Percentiles rank a stretch among this genome's conserved stretches.
Evolutionary conservation across 805 yeast species (phyloP).

Genomic region (Metschnikowia reukaufii): DNA sequence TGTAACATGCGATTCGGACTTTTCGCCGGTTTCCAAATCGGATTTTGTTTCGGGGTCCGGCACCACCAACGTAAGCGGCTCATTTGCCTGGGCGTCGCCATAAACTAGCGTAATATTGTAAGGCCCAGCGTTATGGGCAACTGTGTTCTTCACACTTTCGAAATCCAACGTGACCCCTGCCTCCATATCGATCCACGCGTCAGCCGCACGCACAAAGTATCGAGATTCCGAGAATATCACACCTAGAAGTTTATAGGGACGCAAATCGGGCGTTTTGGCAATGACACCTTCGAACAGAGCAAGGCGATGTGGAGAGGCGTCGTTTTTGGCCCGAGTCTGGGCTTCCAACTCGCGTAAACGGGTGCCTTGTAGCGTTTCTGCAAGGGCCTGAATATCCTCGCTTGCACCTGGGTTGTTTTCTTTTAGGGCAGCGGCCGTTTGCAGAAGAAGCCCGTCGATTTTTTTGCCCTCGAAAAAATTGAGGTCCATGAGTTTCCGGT

Average conservation of each 20-base stretch:
- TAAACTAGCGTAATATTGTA: conserved; percentile 19
- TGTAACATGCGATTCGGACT: neutral
- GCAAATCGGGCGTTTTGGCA: conserved; percentile 14
- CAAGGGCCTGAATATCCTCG: conserved; percentile 22
- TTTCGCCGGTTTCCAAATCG: neutral
- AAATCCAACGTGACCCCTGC: conserved; percentile 16
- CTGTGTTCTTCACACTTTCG: conserved; percentile 9
- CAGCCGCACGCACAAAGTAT: conserved; percentile 21
- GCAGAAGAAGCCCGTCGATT: conserved; percentile 28
- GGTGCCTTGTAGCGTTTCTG: conserved; percentile 21
- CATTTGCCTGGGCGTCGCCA: conserved; percentile 9
- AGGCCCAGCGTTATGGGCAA: conserved; percentile 11
- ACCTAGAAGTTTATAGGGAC: conserved; percentile 29
- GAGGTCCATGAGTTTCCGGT: conserved; percentile 30
- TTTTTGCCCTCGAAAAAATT: conserved; percentile 43
- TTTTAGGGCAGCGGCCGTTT: conserved; percentile 22
- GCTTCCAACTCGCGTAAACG: conserved; percentile 23
- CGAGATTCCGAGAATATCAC: conserved; percentile 32
- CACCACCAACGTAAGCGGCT: neutral
- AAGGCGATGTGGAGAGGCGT: conserved; percentile 14
- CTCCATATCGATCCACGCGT: conserved; percentile 18
- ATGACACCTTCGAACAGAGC: conserved; percentile 12
- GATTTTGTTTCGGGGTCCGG: neutral
- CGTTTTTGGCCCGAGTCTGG: conserved; percentile 21
- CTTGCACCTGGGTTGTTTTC: conserved; percentile 21